Conservation (phyloP, 345 rosid species). For the Rhodomyrtus tomentosa region DNA sequence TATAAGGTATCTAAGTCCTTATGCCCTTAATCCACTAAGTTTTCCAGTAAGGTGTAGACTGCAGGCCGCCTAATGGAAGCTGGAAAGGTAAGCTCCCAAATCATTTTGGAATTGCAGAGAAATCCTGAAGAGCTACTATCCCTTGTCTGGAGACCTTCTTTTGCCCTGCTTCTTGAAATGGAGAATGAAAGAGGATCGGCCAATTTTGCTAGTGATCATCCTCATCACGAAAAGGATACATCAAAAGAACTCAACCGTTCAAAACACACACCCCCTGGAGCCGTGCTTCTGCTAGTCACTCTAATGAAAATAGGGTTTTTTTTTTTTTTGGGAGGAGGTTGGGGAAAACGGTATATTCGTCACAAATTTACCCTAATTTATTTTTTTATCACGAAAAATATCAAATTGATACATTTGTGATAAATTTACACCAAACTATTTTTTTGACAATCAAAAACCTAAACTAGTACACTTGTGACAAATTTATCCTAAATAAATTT, state of each 20-base stretch:
- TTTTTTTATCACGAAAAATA: too few relatives aligned
- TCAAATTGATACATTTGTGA: too few relatives aligned
- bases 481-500: too few relatives aligned
- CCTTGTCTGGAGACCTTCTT: not conserved
- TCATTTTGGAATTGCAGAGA: not conserved
- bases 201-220: not conserved
- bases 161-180: not conserved
- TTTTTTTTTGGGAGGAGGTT: too few relatives aligned
- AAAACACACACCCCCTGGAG: not conserved
- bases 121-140: not conserved
- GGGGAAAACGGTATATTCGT: too few relatives aligned
- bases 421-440: too few relatives aligned
- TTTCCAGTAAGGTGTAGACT: not conserved
- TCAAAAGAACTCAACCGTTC: not conserved
- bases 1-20: not conserved
- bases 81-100: not conserved
- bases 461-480: too few relatives aligned
- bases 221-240: not conserved
- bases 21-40: not conserved
- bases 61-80: not conserved
- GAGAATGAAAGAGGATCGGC: not conserved
- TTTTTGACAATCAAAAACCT: too few relatives aligned
- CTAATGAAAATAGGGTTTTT: too few relatives aligned
- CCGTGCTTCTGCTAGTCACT: not conserved
- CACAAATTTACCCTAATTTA: too few relatives aligned